phyloP scores from a whole-genome alignment of 2,329 filamentous ascomycete species.

The Pestalotiopsis sp. region DNA sequence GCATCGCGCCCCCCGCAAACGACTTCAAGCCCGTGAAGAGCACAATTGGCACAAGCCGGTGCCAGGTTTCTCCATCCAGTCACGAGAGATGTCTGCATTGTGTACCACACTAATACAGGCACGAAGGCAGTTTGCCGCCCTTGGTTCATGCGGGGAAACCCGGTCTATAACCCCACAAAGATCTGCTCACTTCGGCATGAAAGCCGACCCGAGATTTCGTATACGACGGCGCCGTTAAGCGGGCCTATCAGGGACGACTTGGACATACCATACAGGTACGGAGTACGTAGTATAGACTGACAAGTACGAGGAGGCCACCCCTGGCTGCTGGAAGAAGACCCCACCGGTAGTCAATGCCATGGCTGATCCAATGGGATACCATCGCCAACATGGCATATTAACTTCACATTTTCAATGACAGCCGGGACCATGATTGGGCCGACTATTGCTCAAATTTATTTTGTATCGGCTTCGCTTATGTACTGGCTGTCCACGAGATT shows the following conservation, averaged over 20 bases:
- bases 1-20: background rate
- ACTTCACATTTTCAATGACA: no score
- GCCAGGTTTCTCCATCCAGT: constrained; percentile 12
- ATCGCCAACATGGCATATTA: no score
- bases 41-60: background rate
- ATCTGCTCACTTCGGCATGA: background rate
- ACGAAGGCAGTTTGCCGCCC: background rate
- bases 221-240: background rate
- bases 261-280: background rate
- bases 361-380: no score
- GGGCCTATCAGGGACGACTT: background rate
- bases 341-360: no score
- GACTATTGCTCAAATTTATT: background rate
- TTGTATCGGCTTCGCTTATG: no score
- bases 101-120: background rate
- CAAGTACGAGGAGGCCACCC: no score
- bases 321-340: no score
- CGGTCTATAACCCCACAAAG: background rate
- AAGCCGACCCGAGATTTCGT: background rate
- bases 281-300: background rate
- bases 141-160: background rate
- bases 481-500: no score
- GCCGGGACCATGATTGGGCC: no score
- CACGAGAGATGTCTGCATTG: background rate
- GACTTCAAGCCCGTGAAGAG: background rate